A percentile compares a stretch with the other conserved stretches of the same genome.
phyloP scores from a whole-genome alignment of 2,329 filamentous ascomycete genomes.

The Colletotrichum sp. region DNA sequence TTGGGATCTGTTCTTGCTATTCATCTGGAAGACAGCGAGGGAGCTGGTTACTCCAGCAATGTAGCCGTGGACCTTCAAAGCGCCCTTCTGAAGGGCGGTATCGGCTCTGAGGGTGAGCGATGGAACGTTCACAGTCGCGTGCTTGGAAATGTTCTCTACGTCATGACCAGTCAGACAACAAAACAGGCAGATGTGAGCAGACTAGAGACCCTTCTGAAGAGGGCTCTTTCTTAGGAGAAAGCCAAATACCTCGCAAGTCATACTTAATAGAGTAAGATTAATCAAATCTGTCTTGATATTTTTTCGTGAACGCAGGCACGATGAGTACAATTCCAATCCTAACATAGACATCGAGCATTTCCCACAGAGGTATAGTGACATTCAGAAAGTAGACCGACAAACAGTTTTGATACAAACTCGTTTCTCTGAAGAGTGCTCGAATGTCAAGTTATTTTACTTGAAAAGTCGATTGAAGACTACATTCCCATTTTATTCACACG shows the following conservation, averaged over 20 bases:
- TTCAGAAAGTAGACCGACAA: no score
- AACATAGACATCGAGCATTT: no score
- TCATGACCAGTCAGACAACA: constrained; percentile 60
- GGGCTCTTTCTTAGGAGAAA: background rate
- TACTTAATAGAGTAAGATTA: no score
- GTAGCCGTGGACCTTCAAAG: constrained; percentile 49
- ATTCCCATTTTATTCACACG: no score
- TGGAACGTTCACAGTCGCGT: constrained; percentile 62
- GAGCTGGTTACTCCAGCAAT: constrained; percentile 52
- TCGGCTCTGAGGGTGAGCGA: background rate
- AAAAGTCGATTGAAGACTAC: no score
- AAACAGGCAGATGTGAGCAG: constrained; percentile 28
- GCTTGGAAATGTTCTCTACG: constrained; percentile 62
- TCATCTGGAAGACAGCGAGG: constrained; percentile 46
- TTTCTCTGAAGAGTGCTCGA: no score
- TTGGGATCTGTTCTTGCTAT: constrained; percentile 79
- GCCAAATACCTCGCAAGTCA: background rate
- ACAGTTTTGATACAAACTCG: no score
- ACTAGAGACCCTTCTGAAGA: background rate
- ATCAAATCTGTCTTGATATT: no score
- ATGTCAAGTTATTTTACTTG: no score
- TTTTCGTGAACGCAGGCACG: no score
- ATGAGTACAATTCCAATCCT: no score
- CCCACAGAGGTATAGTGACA: no score
- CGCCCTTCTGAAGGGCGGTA: background rate